Evolutionary conservation across 768 basidiomycete species (phyloP), one percentile per base, ranked within the genome.

Genomic region (Udeniomyces megalosporus): DNA sequence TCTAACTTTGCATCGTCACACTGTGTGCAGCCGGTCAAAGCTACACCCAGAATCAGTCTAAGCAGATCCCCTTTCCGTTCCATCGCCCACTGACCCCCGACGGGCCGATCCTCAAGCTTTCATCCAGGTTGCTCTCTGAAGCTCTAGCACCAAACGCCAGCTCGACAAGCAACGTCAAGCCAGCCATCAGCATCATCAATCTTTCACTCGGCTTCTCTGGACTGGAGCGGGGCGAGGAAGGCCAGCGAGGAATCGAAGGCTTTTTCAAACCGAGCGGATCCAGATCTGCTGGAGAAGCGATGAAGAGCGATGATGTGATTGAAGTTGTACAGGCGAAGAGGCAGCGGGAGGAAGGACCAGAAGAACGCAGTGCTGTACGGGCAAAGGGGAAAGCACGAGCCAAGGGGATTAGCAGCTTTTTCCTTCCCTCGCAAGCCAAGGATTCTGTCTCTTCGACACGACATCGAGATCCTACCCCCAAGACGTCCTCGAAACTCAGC

Each of bases 1-100:
- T n/a, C n/a, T n/a, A n/a, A n/a, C n/a, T n/a, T n/a, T n/a, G n/a
- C 31, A 35, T 44, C 49, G 28, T 42, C 42, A 24, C 48, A 20
- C 22, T 24, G 34, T 20, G 6, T 22, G 1, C 28, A 52, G 52
- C 48, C 42, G 60, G 50, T 15, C 50, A 53, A 12, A 8, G 8
- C 8, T 42, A 42, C 17, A 42, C 38, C 17, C 35, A 28, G 34
- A 49, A 47, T 8, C 79, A 80, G 58, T 90, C 91, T 3, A 88
- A 86, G 69, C 93, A 97, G 73, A 79, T 81, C 0, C 77, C 86
- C 0, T 97, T 97, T 70, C 91, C 90, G 0, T 95, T 86, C 74
- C 80, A 81, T 28, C 78, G 79, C 17, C 80, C 84, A 38, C 76
- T 87, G 22, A 82, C 81, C 0, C 82, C 88, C 15, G 88, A 92